phyloP scores from a whole-genome alignment of 2,329 filamentous ascomycete species.

The Alternaria arborescens region DNA sequence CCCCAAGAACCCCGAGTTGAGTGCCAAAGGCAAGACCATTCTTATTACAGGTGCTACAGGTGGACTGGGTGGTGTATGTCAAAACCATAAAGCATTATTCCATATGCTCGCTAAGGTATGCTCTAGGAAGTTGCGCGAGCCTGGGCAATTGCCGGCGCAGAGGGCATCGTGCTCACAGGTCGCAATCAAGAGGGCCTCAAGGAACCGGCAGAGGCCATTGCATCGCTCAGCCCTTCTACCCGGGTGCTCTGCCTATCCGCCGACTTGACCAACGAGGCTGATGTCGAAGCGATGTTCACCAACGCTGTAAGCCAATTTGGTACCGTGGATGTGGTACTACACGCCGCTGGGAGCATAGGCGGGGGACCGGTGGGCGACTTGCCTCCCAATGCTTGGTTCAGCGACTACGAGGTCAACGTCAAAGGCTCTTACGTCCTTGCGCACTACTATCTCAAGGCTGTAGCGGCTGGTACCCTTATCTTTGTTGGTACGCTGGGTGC shows the following conservation, averaged over 20 bases:
- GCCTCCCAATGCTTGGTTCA: constrained; percentile 8
- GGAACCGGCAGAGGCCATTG: constrained; percentile 20
- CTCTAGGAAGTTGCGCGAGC: constrained; percentile 28
- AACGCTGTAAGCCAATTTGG: background rate
- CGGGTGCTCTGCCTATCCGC: constrained; percentile 28
- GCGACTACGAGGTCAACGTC: constrained; percentile 29
- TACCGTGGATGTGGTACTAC: background rate
- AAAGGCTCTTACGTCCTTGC: constrained; percentile 24
- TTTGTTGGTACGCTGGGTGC: constrained; percentile 13
- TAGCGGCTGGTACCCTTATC: constrained; percentile 28
- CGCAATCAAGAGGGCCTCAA: constrained; percentile 32
- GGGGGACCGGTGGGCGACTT: constrained; percentile 17
- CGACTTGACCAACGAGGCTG: constrained; percentile 30
- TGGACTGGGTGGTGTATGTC: constrained; percentile 19
- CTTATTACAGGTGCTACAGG: constrained; percentile 33
- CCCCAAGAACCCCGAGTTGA: constrained; percentile 21
- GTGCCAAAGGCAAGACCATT: constrained; percentile 28
- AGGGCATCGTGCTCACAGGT: constrained; percentile 33
- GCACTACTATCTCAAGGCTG: constrained; percentile 18
- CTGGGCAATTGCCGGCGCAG: constrained; percentile 37
- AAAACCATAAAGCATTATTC: background rate
- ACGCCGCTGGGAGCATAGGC: constrained; percentile 2
- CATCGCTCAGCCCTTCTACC: constrained; percentile 24
- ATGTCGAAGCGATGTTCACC: constrained; percentile 25
- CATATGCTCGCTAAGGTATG: background rate